Evolutionary conservation across 805 yeast genomes (phyloP), one percentile per base, ranked within the genome.

Genomic region (Nakazawaea wyomingensis): DNA sequence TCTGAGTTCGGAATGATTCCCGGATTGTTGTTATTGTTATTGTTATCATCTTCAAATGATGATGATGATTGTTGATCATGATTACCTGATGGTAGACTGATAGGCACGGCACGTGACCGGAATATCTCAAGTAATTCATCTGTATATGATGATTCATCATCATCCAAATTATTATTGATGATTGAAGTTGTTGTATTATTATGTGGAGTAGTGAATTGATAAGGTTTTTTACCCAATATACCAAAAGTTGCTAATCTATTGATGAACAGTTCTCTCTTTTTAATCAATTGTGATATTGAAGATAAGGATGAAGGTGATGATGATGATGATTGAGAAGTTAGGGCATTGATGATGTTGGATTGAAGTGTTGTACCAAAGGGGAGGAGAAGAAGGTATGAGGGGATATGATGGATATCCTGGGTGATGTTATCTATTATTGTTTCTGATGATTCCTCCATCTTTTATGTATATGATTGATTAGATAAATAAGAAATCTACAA

Each of bases 361-460:
- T 29, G 32, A 14, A 29, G 32, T 11, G 37, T 29, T 2, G 50
- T 46, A 2, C 61, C 61, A 32, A 41, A 52, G 20, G 47, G 50
- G 13, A 48, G 35, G 37, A 55, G 54, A 4, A 41, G 21, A 4
- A 56, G 37, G 39, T 57, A 57, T 2, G 59, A 53, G 14, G 61
- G 61, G 18, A 57, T 31, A 16, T 30, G 32, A 29, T 29, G 32
- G 11, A 29, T 29, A 6, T 29, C 32, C 13, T 29, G 8, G 8
- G 32, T 10, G 11, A 29, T 29, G 8, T 10, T 24, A 8, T 24
- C 27, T 24, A 24, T 24, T 8, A 24, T 24, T 8, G 8, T 8
- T 8, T 24, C 11, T 8, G 8, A 9, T 24, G 27, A n/a, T 10
- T 29, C 7, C 14, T 29, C 32, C 32, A 29, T 29, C 32, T 29